Evolutionary conservation across 164 flowering plant species (phyloP).

Genomic region (Dillenia suffruticosa): DNA sequence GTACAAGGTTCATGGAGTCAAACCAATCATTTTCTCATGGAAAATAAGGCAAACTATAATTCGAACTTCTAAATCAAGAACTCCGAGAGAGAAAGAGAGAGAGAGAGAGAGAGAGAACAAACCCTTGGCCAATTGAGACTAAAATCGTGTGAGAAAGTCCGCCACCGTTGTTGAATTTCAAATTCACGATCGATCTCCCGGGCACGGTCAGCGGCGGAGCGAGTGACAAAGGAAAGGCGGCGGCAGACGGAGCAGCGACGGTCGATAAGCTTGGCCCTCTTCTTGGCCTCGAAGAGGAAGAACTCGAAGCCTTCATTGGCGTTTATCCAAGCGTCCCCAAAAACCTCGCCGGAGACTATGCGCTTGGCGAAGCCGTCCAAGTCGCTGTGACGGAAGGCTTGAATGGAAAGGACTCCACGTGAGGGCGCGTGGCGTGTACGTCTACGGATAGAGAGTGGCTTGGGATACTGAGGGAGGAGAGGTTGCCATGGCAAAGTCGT

Average conservation of each 20-base stretch:
- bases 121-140: constrained; percentile 83
- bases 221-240: constrained; percentile 34
- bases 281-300: constrained; percentile 67
- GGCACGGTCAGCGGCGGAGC: constrained; percentile 50
- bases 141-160: constrained; percentile 58
- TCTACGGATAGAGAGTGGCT: constrained; percentile 1
- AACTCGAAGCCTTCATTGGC: constrained; percentile 84
- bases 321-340: constrained; percentile 62
- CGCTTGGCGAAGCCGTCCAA: constrained; percentile 62
- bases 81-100: too few relatives aligned
- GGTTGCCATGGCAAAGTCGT: constrained; percentile 48
- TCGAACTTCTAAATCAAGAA: too few relatives aligned
- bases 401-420: constrained; percentile 6
- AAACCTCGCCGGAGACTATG: constrained; percentile 53
- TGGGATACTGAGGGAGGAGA: constrained; percentile 15
- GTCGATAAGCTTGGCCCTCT: constrained; percentile 76
- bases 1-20: too few relatives aligned
- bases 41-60: too few relatives aligned
- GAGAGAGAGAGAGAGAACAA: constrained; percentile 16
- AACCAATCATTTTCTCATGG: too few relatives aligned
- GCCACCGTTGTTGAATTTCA: constrained; percentile 53
- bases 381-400: constrained; percentile 65
- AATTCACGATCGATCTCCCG: constrained; percentile 69
- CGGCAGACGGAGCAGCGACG: constrained; percentile 60
- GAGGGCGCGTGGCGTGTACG: constrained; percentile 14